Evolutionary conservation across 106 monocot genomes (phyloP).

Genomic region (Hemerocallis citrina): DNA sequence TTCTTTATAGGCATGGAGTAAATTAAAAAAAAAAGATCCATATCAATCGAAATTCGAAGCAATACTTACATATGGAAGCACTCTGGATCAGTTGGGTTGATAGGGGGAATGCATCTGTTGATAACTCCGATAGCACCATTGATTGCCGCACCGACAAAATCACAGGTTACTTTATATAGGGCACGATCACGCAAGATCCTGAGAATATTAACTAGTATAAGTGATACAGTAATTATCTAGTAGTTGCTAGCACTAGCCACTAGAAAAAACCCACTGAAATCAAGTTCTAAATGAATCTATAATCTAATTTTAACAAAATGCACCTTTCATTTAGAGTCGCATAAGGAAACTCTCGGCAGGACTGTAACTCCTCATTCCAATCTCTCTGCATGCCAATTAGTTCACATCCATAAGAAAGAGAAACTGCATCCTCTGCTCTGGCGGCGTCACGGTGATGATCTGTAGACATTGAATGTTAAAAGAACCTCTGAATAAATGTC

Average conservation of each 20-base stretch:
- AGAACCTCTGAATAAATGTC: background rate
- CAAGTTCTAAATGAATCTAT: background rate
- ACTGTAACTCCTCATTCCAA: conserved; percentile 96
- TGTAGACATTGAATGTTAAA: conserved; percentile 10
- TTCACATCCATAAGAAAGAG: conserved; percentile 80
- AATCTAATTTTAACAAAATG: conserved; percentile 1
- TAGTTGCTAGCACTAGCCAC: background rate
- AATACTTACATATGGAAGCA: conserved; percentile 6
- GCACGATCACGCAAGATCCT: conserved; percentile 95
- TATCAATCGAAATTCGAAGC: background rate
- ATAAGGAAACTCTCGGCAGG: conserved; percentile 93
- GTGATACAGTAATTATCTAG: background rate
- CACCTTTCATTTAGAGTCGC: conserved; percentile 82
- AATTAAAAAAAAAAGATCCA: too few species aligned
- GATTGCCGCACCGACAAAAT: conserved; percentile 94
- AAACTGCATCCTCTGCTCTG: conserved; percentile 79
- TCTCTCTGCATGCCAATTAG: conserved; percentile 97
- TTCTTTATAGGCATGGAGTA: too few species aligned
- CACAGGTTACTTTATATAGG: conserved; percentile 91
- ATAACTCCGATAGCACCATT: conserved; percentile 95
- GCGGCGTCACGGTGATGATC: conserved; percentile 87
- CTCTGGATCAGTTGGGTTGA: conserved; percentile 65
- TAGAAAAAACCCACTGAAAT: too few species aligned
- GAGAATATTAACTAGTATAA: conserved; percentile 8
- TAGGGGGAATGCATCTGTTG: conserved; percentile 88